Evolutionary conservation across 164 flowering plant genomes (phyloP).

Genomic region (Berberis vulgaris): DNA sequence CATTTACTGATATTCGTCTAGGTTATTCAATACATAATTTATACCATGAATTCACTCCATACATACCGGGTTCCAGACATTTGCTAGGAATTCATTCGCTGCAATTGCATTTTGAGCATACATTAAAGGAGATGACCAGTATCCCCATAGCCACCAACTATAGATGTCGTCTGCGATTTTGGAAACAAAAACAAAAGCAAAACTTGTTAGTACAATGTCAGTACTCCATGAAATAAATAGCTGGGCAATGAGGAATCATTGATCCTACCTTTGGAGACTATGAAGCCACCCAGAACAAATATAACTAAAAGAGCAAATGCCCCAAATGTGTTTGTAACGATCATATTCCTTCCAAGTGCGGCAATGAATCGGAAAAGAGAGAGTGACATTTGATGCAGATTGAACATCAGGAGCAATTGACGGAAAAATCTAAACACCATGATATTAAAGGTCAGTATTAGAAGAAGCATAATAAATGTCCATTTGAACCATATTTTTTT

Average conservation of each 20-base stretch:
- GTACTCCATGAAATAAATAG: neutral
- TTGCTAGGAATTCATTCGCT: conserved; percentile 18
- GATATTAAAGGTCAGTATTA: neutral
- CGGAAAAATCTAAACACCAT: conserved; percentile 33
- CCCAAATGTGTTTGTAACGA: conserved; percentile 55
- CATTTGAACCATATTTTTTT: neutral
- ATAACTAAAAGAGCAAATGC: conserved; percentile 33
- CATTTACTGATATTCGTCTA: neutral
- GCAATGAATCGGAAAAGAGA: conserved; percentile 49
- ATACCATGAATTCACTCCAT: neutral
- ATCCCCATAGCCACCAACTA: conserved; percentile 29
- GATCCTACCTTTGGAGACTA: conserved; percentile 50
- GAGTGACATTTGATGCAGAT: conserved; percentile 45
- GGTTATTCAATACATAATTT: neutral
- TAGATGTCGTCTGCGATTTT: conserved; percentile 20
- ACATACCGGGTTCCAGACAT: conserved; percentile 20
- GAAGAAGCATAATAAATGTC: neutral
- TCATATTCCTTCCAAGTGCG: conserved; percentile 41
- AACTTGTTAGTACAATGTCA: conserved; percentile 1
- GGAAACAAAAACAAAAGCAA: neutral
- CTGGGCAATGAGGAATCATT: neutral
- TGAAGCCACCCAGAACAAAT: conserved; percentile 50
- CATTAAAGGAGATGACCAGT: conserved; percentile 25
- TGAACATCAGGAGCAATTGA: conserved; percentile 40
- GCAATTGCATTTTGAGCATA: conserved; percentile 28